A percentile compares a stretch with the other conserved stretches of the same genome.
phyloP scores from a whole-genome alignment of 2,329 filamentous ascomycete genomes.

The Truncatella angustata region DNA sequence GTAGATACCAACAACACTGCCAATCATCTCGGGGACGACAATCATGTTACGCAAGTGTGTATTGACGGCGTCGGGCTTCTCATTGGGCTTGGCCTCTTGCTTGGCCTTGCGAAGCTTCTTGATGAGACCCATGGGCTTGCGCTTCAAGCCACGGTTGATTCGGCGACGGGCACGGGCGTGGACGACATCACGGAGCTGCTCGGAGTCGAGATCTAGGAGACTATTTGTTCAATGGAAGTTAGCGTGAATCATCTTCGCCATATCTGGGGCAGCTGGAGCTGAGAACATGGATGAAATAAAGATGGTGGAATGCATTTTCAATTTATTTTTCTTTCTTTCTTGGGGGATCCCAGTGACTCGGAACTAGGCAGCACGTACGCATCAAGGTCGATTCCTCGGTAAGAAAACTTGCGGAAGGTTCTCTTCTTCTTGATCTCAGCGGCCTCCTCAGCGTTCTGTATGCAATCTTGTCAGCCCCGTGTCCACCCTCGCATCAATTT shows the following conservation, averaged over 20 bases:
- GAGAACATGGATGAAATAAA: too few species aligned
- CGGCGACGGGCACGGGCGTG: conserved; percentile 97
- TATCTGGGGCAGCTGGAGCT: too few species aligned
- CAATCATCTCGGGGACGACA: conserved; percentile 99
- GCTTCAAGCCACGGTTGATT: conserved; percentile 99
- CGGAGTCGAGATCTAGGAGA: conserved; percentile 97
- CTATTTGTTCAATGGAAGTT: conserved; percentile 44
- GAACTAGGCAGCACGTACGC: conserved; percentile 73
- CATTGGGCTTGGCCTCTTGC: conserved; percentile 98
- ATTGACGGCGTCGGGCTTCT: conserved; percentile 99
- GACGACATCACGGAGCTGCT: conserved; percentile 98
- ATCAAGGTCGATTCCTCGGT: conserved; percentile 99
- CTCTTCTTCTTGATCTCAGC: conserved; percentile 99
- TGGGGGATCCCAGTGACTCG: too few species aligned
- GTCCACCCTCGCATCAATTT: background rate
- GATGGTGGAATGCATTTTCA: too few species aligned
- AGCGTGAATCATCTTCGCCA: too few species aligned
- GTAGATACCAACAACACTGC: conserved; percentile 98
- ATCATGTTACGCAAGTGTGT: conserved; percentile 99
- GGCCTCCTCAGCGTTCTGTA: conserved; percentile 93
- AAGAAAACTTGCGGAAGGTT: conserved; percentile 99
- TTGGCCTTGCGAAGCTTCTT: conserved; percentile 99
- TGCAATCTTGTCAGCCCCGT: conserved; percentile 30
- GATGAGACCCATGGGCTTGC: conserved; percentile 99
- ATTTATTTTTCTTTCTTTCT: too few species aligned